phyloP scores from a whole-genome alignment of 2,329 filamentous ascomycete genomes.

The Cladophialophora yegresii region DNA sequence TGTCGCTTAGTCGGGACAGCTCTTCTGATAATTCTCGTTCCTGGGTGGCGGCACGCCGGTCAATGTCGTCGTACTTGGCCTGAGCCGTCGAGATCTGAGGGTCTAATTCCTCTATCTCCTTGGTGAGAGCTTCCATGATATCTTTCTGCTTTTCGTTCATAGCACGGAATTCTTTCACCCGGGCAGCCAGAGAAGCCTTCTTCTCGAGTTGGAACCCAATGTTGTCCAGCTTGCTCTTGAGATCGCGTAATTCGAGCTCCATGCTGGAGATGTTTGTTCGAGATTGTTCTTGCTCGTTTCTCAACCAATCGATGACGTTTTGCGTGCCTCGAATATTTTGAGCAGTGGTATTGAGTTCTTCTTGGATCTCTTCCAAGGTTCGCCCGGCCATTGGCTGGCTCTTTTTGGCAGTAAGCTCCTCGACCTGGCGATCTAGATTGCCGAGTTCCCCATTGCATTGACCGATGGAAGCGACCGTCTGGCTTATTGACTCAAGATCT shows the following conservation, averaged over 20 bases:
- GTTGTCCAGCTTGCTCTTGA: conserved; percentile 69
- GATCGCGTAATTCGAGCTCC: conserved; percentile 75
- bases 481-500: conserved; percentile 73
- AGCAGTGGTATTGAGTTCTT: conserved; percentile 66
- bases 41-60: conserved; percentile 68
- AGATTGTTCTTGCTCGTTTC: conserved; percentile 69
- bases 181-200: conserved; percentile 68
- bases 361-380: conserved; percentile 80
- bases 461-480: conserved; percentile 73
- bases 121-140: conserved; percentile 68
- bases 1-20: conserved; percentile 70
- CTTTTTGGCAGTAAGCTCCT: conserved; percentile 74
- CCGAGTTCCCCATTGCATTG: conserved; percentile 72
- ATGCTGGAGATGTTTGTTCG: conserved; percentile 67
- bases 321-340: conserved; percentile 69
- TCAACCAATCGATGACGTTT: conserved; percentile 65
- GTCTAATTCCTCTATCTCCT: conserved; percentile 70
- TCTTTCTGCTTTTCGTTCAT: conserved; percentile 70
- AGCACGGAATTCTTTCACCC: conserved; percentile 72
- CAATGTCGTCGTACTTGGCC: conserved; percentile 73
- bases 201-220: conserved; percentile 76
- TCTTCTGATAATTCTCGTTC: conserved; percentile 72
- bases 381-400: conserved; percentile 65
- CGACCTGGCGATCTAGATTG: conserved; percentile 71
- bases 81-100: conserved; percentile 76